Conservation (phyloP, 1,284 basidiomycete species). For the Trichosporon inkin region DNA sequence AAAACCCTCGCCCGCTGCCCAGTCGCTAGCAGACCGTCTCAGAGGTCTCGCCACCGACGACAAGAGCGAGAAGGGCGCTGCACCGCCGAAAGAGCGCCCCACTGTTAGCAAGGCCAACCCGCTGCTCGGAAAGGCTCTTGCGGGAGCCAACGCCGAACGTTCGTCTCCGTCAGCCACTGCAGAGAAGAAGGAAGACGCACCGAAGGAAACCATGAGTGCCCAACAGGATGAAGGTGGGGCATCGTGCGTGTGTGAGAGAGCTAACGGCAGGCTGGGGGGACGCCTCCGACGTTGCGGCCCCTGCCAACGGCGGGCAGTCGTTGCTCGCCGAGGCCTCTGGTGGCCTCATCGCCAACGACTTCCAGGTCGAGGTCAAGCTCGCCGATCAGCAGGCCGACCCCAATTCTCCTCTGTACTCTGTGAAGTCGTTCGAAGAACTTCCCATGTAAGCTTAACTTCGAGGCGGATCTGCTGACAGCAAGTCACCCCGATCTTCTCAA, state of each 20-base stretch:
- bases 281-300: neutral
- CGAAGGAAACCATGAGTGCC: slow-evolving; percentile 9
- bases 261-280: slow-evolving; percentile 14
- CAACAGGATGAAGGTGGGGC: slow-evolving; percentile 11
- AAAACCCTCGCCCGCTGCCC: slow-evolving; percentile 29
- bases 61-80: neutral
- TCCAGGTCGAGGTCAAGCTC: slow-evolving; percentile 66
- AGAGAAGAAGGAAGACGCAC: slow-evolving; percentile 10
- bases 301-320: neutral
- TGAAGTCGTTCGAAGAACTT: slow-evolving; percentile 90
- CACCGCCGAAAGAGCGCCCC: slow-evolving; percentile 22
- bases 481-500: slow-evolving; percentile 87
- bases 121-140: slow-evolving; percentile 41
- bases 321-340: slow-evolving; percentile 13
- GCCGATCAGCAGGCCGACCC: slow-evolving; percentile 96
- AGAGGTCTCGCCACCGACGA: slow-evolving; percentile 36
- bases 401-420: slow-evolving; percentile 90
- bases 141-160: slow-evolving; percentile 36
- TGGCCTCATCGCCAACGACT: slow-evolving; percentile 42
- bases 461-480: slow-evolving; percentile 43
- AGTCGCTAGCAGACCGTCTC: slow-evolving; percentile 39
- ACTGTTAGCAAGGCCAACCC: slow-evolving; percentile 30
- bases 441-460: slow-evolving; percentile 64
- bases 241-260: neutral
- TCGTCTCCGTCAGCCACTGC: slow-evolving; percentile 15